Percentiles rank a stretch among this genome's conserved stretches.
Conservation (phyloP, 176 grass and related monocot genomes). For the Elymus sibiricus region DNA sequence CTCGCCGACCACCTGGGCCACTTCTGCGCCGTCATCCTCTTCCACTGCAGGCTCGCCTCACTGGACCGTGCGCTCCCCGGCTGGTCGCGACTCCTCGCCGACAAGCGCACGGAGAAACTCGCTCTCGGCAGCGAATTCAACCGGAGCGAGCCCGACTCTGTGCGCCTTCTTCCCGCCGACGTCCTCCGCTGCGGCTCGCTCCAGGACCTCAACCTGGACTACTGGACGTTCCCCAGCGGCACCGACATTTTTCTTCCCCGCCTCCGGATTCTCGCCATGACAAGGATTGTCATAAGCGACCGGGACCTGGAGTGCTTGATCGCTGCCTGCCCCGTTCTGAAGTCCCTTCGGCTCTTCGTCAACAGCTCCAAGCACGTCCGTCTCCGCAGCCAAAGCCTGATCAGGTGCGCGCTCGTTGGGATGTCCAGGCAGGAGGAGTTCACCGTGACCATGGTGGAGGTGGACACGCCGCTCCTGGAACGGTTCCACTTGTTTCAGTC, state of each 20-base stretch:
- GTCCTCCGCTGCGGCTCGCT: background rate
- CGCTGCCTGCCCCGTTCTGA: background rate
- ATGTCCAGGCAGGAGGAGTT: background rate
- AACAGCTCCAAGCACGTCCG: background rate
- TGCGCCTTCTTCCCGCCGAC: background rate
- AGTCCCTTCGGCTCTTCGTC: background rate
- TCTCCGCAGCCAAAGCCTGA: conserved; percentile 1
- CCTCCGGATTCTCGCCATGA: conserved; percentile 1
- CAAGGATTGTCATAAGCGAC: background rate
- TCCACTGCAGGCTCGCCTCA: background rate
- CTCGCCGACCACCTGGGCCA: background rate
- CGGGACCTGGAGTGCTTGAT: conserved; percentile 14
- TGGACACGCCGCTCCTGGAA: conserved; percentile 1
- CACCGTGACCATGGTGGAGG: background rate
- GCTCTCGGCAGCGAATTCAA: background rate
- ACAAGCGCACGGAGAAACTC: background rate
- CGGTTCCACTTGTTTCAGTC: background rate
- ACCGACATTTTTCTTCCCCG: background rate
- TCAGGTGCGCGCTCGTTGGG: conserved; percentile 3
- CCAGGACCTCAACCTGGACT: background rate
- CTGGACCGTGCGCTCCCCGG: background rate
- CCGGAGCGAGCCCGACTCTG: background rate
- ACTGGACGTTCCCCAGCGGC: background rate
- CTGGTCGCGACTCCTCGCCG: background rate
- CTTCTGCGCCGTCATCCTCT: background rate